Conservation (phyloP, 2,329 filamentous ascomycete species). For the Fusarium sp. region DNA sequence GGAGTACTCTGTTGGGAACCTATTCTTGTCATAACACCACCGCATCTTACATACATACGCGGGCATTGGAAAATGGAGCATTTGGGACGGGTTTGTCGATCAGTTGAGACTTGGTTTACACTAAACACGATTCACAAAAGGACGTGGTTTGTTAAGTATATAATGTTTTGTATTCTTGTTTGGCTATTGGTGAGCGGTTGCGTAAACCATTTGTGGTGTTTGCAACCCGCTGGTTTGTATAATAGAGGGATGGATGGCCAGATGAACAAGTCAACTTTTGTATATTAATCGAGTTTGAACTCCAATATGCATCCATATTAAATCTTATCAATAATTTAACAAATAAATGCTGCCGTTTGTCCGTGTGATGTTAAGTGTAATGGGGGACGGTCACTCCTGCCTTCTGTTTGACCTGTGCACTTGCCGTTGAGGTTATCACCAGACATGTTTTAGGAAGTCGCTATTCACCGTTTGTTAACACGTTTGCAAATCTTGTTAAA, state of each 20-base stretch:
- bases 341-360: not conserved
- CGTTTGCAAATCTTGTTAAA: not conserved
- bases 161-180: constrained; percentile 48
- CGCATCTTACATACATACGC: constrained; percentile 20
- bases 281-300: constrained; percentile 19
- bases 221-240: constrained; percentile 32
- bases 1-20: constrained; percentile 27
- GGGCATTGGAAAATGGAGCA: constrained; percentile 36
- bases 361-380: not conserved
- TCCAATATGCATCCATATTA: not conserved
- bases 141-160: constrained; percentile 37
- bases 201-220: constrained; percentile 3
- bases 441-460: constrained; percentile 8
- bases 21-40: constrained; percentile 26
- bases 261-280: constrained; percentile 12
- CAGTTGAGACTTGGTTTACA: constrained; percentile 21
- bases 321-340: not conserved
- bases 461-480: not conserved
- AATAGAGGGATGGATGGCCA: constrained; percentile 5
- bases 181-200: constrained; percentile 31
- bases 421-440: constrained; percentile 9
- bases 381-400: not conserved
- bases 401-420: not conserved
- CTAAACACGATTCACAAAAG: constrained; percentile 25
- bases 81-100: constrained; percentile 13